Evolutionary conservation across 805 yeast genomes (phyloP).

Genomic region (Alloascoidea hylecoeti): DNA sequence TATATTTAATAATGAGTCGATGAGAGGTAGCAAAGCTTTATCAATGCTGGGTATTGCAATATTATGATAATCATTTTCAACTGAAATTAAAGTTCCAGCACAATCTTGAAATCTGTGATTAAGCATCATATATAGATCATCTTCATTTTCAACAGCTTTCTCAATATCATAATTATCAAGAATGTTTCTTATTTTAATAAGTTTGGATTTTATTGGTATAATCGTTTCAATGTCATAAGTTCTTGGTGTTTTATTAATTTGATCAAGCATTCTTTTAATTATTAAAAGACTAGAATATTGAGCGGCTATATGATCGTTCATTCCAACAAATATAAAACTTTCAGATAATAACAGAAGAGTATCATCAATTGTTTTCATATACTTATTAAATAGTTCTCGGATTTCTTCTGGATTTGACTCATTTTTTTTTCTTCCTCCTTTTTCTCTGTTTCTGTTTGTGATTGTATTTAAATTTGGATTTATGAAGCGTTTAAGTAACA

Average conservation of each 20-base stretch:
- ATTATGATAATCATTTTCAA: too few relatives aligned
- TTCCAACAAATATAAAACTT: constrained; percentile 84
- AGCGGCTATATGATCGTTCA: constrained; percentile 84
- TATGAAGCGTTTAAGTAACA: too few relatives aligned
- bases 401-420: too few relatives aligned
- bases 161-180: constrained; percentile 26
- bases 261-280: constrained; percentile 72
- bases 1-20: constrained; percentile 46
- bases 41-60: constrained; percentile 38
- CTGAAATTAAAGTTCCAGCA: constrained; percentile 35
- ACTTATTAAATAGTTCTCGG: too few relatives aligned
- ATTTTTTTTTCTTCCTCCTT: too few relatives aligned
- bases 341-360: constrained; percentile 78
- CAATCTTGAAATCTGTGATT: constrained; percentile 56
- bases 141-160: constrained; percentile 26
- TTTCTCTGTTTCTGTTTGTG: too few relatives aligned
- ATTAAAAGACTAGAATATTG: constrained; percentile 84
- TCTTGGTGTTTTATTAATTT: too few relatives aligned
- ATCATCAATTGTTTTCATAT: constrained; percentile 77
- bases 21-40: constrained; percentile 30
- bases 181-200: constrained; percentile 55
- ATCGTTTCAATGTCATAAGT: constrained; percentile 80
- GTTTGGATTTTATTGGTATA: constrained; percentile 58
- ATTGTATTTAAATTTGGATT: too few relatives aligned
- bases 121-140: constrained; percentile 41